Percentiles rank a stretch among this genome's conserved stretches.
Evolutionary conservation across 306 rosid species (phyloP).

Genomic region (Cyclanthera cordifolia): DNA sequence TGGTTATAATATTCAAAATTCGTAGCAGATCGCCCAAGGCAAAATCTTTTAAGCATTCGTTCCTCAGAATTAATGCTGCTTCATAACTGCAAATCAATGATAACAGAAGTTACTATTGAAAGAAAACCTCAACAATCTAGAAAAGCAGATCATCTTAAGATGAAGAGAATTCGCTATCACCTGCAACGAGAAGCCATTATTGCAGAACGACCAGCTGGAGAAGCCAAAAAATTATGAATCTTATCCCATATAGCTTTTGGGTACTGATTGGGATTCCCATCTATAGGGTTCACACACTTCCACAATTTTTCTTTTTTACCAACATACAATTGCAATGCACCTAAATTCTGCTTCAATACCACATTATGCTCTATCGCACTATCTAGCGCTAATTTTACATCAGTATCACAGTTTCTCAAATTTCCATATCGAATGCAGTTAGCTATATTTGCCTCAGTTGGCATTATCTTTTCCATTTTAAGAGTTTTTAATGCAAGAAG

Average conservation of each 20-base stretch:
- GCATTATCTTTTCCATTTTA: slow-evolving; percentile 51
- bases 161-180: slow-evolving; percentile 22
- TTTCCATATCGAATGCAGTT: slow-evolving; percentile 68
- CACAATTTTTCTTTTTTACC: slow-evolving; percentile 44
- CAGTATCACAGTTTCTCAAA: slow-evolving; percentile 31
- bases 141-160: neutral
- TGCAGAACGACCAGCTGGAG: slow-evolving; percentile 43
- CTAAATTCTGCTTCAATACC: slow-evolving; percentile 39
- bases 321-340: slow-evolving; percentile 43
- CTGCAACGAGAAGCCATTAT: slow-evolving; percentile 55
- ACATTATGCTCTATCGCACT: slow-evolving; percentile 39
- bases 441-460: slow-evolving; percentile 53
- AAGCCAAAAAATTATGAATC: slow-evolving; percentile 39
- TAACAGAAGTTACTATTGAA: neutral
- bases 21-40: slow-evolving; percentile 52
- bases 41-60: slow-evolving; percentile 40
- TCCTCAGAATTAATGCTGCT: slow-evolving; percentile 43
- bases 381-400: slow-evolving; percentile 57
- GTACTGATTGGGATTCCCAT: slow-evolving; percentile 33
- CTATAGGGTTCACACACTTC: slow-evolving; percentile 49
- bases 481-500: slow-evolving; percentile 45
- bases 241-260: slow-evolving; percentile 40
- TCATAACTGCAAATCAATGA: slow-evolving; percentile 43
- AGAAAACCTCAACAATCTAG: neutral
- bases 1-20: slow-evolving; percentile 49